These are phyloP conservation scores for Scleromitrula shiraiana DNA, from an alignment of 2,329 filamentous ascomycete genomes.

Conservation along the genomic window DNA sequence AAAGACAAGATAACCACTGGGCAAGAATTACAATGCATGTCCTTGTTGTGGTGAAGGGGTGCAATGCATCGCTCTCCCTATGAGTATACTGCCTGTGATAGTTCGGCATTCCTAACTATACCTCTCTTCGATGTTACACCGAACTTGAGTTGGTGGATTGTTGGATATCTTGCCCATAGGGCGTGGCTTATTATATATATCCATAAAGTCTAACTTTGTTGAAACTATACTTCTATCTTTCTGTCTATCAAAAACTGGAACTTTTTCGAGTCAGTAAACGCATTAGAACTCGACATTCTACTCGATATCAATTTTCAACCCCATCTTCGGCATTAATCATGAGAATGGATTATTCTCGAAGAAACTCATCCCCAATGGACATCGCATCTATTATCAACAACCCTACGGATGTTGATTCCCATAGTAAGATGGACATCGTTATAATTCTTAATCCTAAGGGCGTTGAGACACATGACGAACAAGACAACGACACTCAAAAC, in stretches of 20 bases:
- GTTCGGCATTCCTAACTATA: neutral
- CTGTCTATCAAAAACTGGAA: neutral
- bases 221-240: neutral
- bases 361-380: conserved; percentile 1
- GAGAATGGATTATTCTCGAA: neutral
- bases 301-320: neutral
- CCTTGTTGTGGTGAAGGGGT: conserved; percentile 1
- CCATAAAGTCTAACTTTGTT: neutral
- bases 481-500: neutral
- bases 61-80: conserved; percentile 3
- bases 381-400: conserved; percentile 1
- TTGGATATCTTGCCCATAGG: neutral
- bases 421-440: neutral
- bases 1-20: conserved; percentile 1
- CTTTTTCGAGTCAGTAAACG: neutral
- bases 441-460: conserved; percentile 2
- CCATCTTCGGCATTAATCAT: neutral
- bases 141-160: conserved; percentile 1
- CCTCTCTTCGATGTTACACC: neutral
- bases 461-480: neutral
- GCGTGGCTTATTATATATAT: neutral
- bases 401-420: neutral
- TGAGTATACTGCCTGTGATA: conserved; percentile 2
- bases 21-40: conserved; percentile 8
- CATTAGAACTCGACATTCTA: no score